Percentiles rank a stretch among this genome's conserved stretches.
These are phyloP conservation scores for Opeltia flavorubescens DNA, from an alignment of 495 filamentous ascomycete genomes.

Conservation along the genomic window DNA sequence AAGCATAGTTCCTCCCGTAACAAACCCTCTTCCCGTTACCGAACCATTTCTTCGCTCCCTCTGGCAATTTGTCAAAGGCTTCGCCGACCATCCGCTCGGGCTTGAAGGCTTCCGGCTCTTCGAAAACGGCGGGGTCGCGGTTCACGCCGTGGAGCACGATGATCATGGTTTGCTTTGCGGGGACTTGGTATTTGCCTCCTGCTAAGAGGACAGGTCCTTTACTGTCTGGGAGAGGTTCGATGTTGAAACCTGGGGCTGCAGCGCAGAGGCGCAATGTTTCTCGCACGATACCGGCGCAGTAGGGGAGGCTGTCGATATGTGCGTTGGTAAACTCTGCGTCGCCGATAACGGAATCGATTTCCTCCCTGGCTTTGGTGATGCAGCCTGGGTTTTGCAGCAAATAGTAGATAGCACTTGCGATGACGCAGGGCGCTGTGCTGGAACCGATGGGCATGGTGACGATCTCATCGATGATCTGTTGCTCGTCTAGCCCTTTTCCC, in stretches of 20 bases:
- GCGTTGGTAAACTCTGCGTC: constrained; percentile 25
- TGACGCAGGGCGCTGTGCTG: constrained; percentile 29
- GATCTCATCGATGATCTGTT: constrained; percentile 54
- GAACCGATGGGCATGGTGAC: constrained; percentile 35
- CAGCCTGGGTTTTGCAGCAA: constrained; percentile 25
- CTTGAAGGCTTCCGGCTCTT: constrained; percentile 47
- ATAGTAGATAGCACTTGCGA: constrained; percentile 33
- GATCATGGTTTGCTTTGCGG: constrained; percentile 45
- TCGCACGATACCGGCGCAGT: constrained; percentile 51
- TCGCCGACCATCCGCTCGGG: constrained; percentile 59
- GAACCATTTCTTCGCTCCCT: constrained; percentile 50
- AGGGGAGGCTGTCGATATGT: constrained; percentile 51
- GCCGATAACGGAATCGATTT: constrained; percentile 29
- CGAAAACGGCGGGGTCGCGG: constrained; percentile 53
- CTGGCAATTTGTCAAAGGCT: constrained; percentile 42
- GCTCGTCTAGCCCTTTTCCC: constrained; percentile 43
- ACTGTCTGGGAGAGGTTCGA: constrained; percentile 35
- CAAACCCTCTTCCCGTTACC: constrained; percentile 59
- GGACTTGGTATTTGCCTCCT: constrained; percentile 54
- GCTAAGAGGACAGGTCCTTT: constrained; percentile 35
- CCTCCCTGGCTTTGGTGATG: constrained; percentile 24
- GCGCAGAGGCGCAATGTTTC: constrained; percentile 59
- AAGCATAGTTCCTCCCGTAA: constrained; percentile 51
- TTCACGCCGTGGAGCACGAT: constrained; percentile 51
- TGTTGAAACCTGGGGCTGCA: constrained; percentile 51